These are phyloP conservation scores for Polychytrium aggregatum DNA, from an alignment of 192 early-diverging fungal genomes.

Conservation along the genomic window DNA sequence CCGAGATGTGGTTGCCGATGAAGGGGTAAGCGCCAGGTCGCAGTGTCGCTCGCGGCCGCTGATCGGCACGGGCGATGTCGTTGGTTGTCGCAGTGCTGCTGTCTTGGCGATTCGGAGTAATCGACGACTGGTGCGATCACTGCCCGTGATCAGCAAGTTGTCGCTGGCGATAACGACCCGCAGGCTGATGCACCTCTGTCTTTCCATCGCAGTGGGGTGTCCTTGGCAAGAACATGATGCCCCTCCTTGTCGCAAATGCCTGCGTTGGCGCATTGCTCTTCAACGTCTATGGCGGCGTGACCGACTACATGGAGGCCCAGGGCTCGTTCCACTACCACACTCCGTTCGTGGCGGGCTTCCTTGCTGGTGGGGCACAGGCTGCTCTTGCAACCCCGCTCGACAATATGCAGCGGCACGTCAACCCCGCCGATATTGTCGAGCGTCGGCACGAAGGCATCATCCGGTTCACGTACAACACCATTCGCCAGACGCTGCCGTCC, in stretches of 20 bases:
- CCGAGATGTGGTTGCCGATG: slow-evolving; percentile 13
- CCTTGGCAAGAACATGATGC: slow-evolving; percentile 27
- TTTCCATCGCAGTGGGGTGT: slow-evolving; percentile 14
- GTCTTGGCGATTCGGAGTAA: too few relatives aligned
- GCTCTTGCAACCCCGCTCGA: slow-evolving; percentile 36
- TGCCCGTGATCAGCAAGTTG: too few relatives aligned
- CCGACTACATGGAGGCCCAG: not conserved
- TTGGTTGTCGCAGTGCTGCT: too few relatives aligned
- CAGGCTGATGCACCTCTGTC: too few relatives aligned
- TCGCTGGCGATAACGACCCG: too few relatives aligned
- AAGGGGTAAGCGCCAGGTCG: too few relatives aligned
- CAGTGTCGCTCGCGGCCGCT: too few relatives aligned
- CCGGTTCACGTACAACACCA: slow-evolving; percentile 6
- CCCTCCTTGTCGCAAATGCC: slow-evolving; percentile 33
- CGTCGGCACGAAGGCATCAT: slow-evolving; percentile 22
- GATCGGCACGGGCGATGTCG: too few relatives aligned
- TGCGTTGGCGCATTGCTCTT: slow-evolving; percentile 38
- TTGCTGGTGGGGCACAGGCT: slow-evolving; percentile 31
- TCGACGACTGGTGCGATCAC: too few relatives aligned
- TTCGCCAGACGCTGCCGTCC: slow-evolving; percentile 8
- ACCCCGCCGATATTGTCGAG: slow-evolving; percentile 13
- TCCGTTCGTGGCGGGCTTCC: slow-evolving; percentile 28
- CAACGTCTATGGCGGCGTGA: slow-evolving; percentile 28
- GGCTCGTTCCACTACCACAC: slow-evolving; percentile 9
- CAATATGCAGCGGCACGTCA: slow-evolving; percentile 20